These are phyloP conservation scores for Vigna trinervia DNA, from an alignment of 306 rosid species.

Conservation along the genomic window DNA sequence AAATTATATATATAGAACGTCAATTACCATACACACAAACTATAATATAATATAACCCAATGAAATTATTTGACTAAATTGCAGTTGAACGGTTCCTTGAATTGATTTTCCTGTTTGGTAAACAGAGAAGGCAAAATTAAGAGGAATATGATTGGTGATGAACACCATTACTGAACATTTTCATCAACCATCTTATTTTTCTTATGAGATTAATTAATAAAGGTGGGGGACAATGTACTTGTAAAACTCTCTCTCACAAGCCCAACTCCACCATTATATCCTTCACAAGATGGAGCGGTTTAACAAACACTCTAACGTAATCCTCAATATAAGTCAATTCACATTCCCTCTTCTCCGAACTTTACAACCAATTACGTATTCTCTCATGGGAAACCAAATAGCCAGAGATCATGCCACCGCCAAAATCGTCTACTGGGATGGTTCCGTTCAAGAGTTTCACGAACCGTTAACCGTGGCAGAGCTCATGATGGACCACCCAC, in stretches of 20 bases:
- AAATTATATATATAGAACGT: neutral
- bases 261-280: constrained; percentile 51
- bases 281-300: constrained; percentile 78
- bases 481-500: constrained; percentile 88
- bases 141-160: constrained; percentile 6
- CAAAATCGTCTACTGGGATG: constrained; percentile 67
- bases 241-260: constrained; percentile 38
- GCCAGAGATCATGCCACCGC: constrained; percentile 35
- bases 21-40: neutral
- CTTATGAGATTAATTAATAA: neutral
- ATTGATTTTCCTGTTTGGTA: constrained; percentile 23
- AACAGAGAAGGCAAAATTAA: constrained; percentile 29
- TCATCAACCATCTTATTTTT: constrained; percentile 1
- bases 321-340: constrained; percentile 17
- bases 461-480: constrained; percentile 71
- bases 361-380: neutral
- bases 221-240: neutral
- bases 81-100: constrained; percentile 62
- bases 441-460: constrained; percentile 69
- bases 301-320: constrained; percentile 57
- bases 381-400: constrained; percentile 73
- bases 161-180: neutral
- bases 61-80: constrained; percentile 42
- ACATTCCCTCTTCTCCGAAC: neutral
- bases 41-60: constrained; percentile 5